phyloP scores from a whole-genome alignment of 306 rosid genomes.

The Rosa persica region DNA sequence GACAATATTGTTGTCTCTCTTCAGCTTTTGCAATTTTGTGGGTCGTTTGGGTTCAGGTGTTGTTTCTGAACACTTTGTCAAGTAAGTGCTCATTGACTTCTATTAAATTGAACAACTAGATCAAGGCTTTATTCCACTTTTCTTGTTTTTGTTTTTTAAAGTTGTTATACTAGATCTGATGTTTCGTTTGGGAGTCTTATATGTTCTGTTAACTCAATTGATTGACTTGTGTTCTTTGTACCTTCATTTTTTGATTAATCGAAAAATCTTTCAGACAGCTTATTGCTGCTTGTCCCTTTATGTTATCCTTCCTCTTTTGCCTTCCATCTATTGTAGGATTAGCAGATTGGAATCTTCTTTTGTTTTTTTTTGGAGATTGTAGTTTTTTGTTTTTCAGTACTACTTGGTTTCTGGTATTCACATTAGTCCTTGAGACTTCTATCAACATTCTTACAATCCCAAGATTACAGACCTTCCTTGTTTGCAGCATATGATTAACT shows the following conservation, averaged over 20 bases:
- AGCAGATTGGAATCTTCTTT: neutral
- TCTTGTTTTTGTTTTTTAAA: neutral
- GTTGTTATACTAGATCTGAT: neutral
- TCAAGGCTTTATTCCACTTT: neutral
- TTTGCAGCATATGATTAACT: neutral
- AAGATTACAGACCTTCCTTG: neutral
- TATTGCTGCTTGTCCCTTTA: neutral
- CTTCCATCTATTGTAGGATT: slow-evolving; percentile 3
- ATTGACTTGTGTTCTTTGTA: slow-evolving; percentile 1
- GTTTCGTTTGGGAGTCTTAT: neutral
- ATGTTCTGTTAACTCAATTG: neutral
- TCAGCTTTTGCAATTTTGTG: slow-evolving; percentile 76
- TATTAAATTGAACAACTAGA: neutral
- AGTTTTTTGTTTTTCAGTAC: neutral
- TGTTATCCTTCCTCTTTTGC: neutral
- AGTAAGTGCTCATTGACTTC: slow-evolving; percentile 38
- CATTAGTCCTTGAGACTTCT: neutral
- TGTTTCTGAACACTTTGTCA: slow-evolving; percentile 82
- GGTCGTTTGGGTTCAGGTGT: slow-evolving; percentile 86
- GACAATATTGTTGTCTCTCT: slow-evolving; percentile 63
- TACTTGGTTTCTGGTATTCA: neutral
- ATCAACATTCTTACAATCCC: neutral
- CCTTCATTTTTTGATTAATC: neutral
- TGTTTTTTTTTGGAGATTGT: neutral
- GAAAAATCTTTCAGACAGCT: neutral